phyloP scores from a whole-genome alignment of 805 yeast genomes.

The Candida wancherniae region DNA sequence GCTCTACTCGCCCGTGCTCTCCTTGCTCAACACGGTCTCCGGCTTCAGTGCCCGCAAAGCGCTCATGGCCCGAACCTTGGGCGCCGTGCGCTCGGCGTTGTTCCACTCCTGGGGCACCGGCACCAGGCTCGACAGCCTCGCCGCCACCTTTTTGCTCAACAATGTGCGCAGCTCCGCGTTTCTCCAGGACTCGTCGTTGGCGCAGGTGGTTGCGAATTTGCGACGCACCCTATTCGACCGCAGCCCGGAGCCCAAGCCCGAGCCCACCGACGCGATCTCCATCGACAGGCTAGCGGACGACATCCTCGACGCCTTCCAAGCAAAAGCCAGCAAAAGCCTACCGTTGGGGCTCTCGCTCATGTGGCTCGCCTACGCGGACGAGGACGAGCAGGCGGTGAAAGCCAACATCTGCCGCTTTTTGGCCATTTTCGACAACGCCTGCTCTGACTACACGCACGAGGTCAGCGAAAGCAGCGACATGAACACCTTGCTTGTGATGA shows the following conservation, averaged over 20 bases:
- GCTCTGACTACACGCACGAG: not conserved
- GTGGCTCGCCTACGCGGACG: constrained; percentile 12
- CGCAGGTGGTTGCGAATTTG: constrained; percentile 13
- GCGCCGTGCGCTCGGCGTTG: constrained; percentile 3
- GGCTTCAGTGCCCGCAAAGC: constrained; percentile 18
- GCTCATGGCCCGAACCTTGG: constrained; percentile 11
- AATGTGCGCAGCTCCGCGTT: constrained; percentile 7
- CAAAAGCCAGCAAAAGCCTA: not conserved
- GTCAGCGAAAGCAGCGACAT: constrained; percentile 11
- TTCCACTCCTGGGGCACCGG: constrained; percentile 4
- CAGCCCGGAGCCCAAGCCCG: constrained; percentile 1
- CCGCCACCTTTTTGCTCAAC: constrained; percentile 1
- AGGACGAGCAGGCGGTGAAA: constrained; percentile 16
- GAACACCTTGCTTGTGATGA: constrained; percentile 21
- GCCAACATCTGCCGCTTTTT: constrained; percentile 12
- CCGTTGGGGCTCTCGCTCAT: constrained; percentile 3
- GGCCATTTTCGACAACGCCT: constrained; percentile 14
- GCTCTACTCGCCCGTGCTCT: constrained; percentile 15
- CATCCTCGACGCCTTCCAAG: constrained; percentile 1
- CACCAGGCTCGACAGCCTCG: constrained; percentile 6
- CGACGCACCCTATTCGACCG: constrained; percentile 13
- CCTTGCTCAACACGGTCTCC: constrained; percentile 17
- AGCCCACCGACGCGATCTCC: not conserved
- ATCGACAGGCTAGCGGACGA: constrained; percentile 2
- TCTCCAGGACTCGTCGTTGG: constrained; percentile 10